phyloP scores from a whole-genome alignment of 1,139 yeast genomes.

The Pichia sp. region DNA sequence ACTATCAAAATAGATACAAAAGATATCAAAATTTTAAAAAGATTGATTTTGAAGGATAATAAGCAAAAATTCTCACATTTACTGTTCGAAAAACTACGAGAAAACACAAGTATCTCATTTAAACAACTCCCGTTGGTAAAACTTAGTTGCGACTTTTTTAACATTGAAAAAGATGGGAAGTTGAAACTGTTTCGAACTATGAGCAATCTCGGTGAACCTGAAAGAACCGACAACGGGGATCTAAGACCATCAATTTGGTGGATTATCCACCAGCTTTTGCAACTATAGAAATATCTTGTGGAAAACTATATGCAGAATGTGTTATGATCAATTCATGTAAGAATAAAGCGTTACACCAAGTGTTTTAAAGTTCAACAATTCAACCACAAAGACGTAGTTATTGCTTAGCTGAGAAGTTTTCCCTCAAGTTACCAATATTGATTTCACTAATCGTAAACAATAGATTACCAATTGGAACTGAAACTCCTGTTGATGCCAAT shows the following conservation, averaged over 20 bases:
- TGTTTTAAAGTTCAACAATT: too few relatives aligned
- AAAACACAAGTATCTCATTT: slow-evolving; percentile 24
- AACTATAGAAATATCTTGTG: neutral
- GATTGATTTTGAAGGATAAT: neutral
- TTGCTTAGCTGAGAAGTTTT: too few relatives aligned
- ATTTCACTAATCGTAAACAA: too few relatives aligned
- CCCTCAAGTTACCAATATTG: too few relatives aligned
- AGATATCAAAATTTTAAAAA: slow-evolving; percentile 17
- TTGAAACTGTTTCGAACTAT: slow-evolving; percentile 22
- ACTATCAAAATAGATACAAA: slow-evolving; percentile 18
- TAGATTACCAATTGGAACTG: too few relatives aligned
- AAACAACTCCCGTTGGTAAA: slow-evolving; percentile 20
- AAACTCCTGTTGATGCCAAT: neutral
- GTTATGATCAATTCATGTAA: too few relatives aligned
- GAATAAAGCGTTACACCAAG: too few relatives aligned
- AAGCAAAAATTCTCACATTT: slow-evolving; percentile 6
- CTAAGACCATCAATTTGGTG: slow-evolving; percentile 25
- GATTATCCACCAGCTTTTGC: slow-evolving; percentile 5
- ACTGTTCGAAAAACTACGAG: slow-evolving; percentile 19
- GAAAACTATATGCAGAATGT: too few relatives aligned
- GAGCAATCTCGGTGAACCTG: slow-evolving; percentile 18
- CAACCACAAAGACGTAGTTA: too few relatives aligned
- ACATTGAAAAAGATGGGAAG: slow-evolving; percentile 24
- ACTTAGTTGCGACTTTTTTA: slow-evolving; percentile 23
- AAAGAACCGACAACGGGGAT: slow-evolving; percentile 14